phyloP scores from a whole-genome alignment of 2,329 filamentous ascomycete species.

The Beauveria pseudobassiana region DNA sequence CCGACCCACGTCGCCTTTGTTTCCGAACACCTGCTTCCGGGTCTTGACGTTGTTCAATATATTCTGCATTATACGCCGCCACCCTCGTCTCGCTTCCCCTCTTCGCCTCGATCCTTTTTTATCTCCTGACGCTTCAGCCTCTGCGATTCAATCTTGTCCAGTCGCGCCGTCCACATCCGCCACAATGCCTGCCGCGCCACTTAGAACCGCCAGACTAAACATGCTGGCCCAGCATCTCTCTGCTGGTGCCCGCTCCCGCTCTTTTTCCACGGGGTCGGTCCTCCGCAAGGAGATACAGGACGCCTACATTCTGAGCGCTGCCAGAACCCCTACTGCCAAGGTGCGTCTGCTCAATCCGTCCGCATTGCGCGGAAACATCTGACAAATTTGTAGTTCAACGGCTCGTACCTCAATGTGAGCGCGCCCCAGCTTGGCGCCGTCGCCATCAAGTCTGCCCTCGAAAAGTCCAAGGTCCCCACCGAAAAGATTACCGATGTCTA shows the following conservation, averaged over 20 bases:
- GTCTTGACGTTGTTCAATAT: neutral
- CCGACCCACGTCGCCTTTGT: constrained; percentile 6
- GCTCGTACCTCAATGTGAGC: constrained; percentile 73
- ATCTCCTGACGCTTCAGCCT: neutral
- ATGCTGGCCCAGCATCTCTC: constrained; percentile 33
- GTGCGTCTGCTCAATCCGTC: constrained; percentile 36
- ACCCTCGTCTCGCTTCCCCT: constrained; percentile 5
- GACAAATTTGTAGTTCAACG: constrained; percentile 67
- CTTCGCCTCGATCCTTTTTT: neutral
- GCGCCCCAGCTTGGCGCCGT: constrained; percentile 84
- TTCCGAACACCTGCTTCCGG: constrained; percentile 8
- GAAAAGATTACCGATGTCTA: constrained; percentile 86
- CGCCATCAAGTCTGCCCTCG: constrained; percentile 84
- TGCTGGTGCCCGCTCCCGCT: constrained; percentile 26
- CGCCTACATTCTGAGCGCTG: constrained; percentile 87
- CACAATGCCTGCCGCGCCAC: constrained; percentile 25
- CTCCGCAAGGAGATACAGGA: constrained; percentile 67
- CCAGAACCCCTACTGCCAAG: constrained; percentile 84
- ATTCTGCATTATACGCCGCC: constrained; percentile 3
- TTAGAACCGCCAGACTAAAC: constrained; percentile 27
- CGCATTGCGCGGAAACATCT: neutral
- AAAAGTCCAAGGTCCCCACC: constrained; percentile 75
- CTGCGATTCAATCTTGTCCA: neutral
- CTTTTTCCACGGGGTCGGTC: constrained; percentile 38
- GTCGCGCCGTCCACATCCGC: constrained; percentile 1